phyloP scores from a whole-genome alignment of 192 early-diverging fungal genomes.

The Cetraspora pellucida region DNA sequence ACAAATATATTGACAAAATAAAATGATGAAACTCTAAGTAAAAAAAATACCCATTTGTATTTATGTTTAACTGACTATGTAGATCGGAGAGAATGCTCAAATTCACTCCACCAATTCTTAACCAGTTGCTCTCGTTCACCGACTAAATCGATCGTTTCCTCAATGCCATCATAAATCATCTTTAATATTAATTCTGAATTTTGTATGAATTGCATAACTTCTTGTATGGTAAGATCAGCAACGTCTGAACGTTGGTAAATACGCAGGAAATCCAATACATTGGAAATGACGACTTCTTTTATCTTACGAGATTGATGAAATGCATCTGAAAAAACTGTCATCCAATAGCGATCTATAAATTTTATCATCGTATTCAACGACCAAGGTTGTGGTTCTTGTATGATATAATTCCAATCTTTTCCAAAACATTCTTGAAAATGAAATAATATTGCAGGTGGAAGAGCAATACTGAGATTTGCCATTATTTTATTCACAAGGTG shows the following conservation, averaged over 20 bases:
- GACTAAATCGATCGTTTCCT: background rate
- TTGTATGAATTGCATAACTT: background rate
- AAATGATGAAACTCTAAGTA: no score
- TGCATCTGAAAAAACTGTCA: conserved; percentile 9
- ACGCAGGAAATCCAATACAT: background rate
- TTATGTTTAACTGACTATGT: no score
- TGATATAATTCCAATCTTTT: conserved; percentile 21
- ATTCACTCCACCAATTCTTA: background rate
- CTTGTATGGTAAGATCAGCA: background rate
- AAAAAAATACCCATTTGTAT: no score
- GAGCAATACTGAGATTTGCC: background rate
- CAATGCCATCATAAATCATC: background rate
- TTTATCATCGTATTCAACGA: background rate
- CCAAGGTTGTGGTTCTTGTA: conserved; percentile 20
- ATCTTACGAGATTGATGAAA: conserved; percentile 3
- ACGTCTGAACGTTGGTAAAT: background rate
- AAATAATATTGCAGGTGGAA: conserved; percentile 9
- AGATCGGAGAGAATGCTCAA: background rate
- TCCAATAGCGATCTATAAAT: conserved; percentile 23
- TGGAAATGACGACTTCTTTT: background rate
- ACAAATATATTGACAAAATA: no score
- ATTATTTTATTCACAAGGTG: conserved; percentile 9
- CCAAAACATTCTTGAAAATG: conserved; percentile 21
- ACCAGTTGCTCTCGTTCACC: background rate
- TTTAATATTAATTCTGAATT: background rate